Evolutionary conservation across 192 early-diverging fungal species (phyloP), one percentile per base, ranked within the genome.

Genomic region (Gryganskiella cystojenkinii): DNA sequence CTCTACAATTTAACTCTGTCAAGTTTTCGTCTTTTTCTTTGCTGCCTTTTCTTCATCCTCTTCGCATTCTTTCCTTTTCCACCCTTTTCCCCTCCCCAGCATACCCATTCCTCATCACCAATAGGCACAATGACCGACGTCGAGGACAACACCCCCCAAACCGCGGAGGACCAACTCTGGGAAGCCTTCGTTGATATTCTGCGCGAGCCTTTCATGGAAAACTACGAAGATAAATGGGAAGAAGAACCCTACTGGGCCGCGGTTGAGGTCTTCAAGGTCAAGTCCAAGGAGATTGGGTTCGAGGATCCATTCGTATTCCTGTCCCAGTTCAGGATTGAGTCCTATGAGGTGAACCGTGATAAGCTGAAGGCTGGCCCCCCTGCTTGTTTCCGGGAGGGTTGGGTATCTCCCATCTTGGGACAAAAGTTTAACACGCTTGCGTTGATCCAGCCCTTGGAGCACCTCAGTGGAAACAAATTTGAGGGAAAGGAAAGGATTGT

Each of bases 271-370:
- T 78, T 69, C 56, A 78, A 78, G 56, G 37, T 34, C 35, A 51
- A 64, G 25, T 25, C 61, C 53, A 64, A 60, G 24, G 66, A 69
- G 44, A 63, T 69, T 25, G 65, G 60, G 13, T 45, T 45, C 27
- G 74, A 78, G 6, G 64, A 78, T 37, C 74, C 74, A 4, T 64
- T 78, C 49, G 66, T 58, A 17, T n/a, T 59, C 31, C 54, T 78
- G 25, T 37, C 30, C 20, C n/a, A 64, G 15, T 64, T 27, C 35
- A 56, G 37, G 0, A 22, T 76, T 7, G 55, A 28, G 9, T 64
- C 74, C 25, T 78, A 58, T 13, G 56, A 68, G 1, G 14, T 19
- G n/a, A 78, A 69, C 50, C 67, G 61, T 14, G 61, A 78, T n/a
- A 57, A 45, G 14, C 47, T 64, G 5, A 68, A 68, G 54, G 73